phyloP scores from a whole-genome alignment of 2,329 filamentous ascomycete species.

The Trichoderma cornu-damae region DNA sequence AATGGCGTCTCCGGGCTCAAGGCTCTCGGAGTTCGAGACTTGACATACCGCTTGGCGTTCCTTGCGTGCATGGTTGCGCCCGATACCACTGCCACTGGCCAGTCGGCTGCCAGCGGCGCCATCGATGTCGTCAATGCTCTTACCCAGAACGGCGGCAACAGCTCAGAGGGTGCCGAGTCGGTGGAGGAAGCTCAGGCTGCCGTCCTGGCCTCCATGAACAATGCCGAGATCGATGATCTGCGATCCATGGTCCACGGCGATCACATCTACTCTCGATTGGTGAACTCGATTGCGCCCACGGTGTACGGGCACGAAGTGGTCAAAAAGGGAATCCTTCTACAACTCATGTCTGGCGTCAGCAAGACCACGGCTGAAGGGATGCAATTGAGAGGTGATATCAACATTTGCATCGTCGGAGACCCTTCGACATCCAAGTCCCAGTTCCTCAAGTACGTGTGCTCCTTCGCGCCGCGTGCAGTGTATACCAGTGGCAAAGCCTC shows the following conservation, averaged over 20 bases:
- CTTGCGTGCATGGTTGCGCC: conserved; percentile 93
- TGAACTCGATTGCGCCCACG: conserved; percentile 92
- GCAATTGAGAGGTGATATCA: conserved; percentile 93
- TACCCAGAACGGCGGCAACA: conserved; percentile 52
- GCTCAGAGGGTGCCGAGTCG: conserved; percentile 58
- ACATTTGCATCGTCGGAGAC: conserved; percentile 97
- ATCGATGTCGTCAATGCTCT: conserved; percentile 80
- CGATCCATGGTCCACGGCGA: conserved; percentile 91
- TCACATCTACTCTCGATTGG: conserved; percentile 87
- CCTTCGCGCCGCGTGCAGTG: conserved; percentile 90
- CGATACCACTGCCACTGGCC: conserved; percentile 75
- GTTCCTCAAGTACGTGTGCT: conserved; percentile 96
- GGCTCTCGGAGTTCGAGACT: conserved; percentile 84
- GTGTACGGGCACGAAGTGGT: conserved; percentile 97
- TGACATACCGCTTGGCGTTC: conserved; percentile 96
- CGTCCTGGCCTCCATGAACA: conserved; percentile 79
- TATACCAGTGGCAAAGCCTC: conserved; percentile 98
- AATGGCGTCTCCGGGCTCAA: conserved; percentile 84
- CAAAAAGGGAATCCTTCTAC: conserved; percentile 91
- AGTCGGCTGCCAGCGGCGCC: conserved; percentile 57
- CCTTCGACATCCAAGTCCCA: conserved; percentile 97
- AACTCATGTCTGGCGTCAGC: conserved; percentile 91
- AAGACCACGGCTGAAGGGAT: conserved; percentile 92
- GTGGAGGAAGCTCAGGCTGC: conserved; percentile 85
- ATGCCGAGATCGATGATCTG: conserved; percentile 84